phyloP scores from a whole-genome alignment of 1,284 basidiomycete species.

The Pseudozyma sp. region DNA sequence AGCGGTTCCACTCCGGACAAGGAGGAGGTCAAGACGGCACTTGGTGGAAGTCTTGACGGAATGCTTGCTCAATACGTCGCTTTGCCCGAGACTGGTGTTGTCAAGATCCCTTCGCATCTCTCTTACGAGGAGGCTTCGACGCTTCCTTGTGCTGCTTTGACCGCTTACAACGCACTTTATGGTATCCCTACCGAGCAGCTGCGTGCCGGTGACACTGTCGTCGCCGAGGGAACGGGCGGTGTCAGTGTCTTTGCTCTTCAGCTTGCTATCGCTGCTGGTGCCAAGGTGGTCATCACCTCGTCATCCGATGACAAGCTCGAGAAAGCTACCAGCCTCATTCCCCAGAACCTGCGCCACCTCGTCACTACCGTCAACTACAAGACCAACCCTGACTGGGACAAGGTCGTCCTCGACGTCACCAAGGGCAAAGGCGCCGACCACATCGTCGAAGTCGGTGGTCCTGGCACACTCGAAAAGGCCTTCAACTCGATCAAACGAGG shows the following conservation, averaged over 20 bases:
- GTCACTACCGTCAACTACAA: conserved; percentile 73
- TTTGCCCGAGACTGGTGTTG: conserved; percentile 34
- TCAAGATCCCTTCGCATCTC: conserved; percentile 70
- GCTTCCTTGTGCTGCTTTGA: conserved; percentile 72
- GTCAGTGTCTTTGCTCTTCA: conserved; percentile 75
- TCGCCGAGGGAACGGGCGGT: conserved; percentile 75
- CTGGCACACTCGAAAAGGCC: conserved; percentile 72
- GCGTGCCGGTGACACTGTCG: conserved; percentile 71
- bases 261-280: conserved; percentile 75
- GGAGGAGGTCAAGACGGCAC: conserved; percentile 65
- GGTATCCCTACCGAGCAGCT: conserved; percentile 71
- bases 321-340: conserved; percentile 57
- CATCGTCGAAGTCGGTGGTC: conserved; percentile 75
- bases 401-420: conserved; percentile 73
- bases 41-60: conserved; percentile 74
- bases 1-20: conserved; percentile 65
- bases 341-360: conserved; percentile 51
- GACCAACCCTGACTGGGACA: conserved; percentile 74
- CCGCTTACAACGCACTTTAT: conserved; percentile 73
- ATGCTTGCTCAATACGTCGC: conserved; percentile 74
- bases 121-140: conserved; percentile 74
- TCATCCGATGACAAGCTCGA: conserved; percentile 75
- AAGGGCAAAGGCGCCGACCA: conserved; percentile 73
- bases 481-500: conserved; percentile 71
- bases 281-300: conserved; percentile 75